These are phyloP conservation scores for Dujonia santamariae DNA, from an alignment of 1,139 yeast species.

Conservation along the genomic window DNA sequence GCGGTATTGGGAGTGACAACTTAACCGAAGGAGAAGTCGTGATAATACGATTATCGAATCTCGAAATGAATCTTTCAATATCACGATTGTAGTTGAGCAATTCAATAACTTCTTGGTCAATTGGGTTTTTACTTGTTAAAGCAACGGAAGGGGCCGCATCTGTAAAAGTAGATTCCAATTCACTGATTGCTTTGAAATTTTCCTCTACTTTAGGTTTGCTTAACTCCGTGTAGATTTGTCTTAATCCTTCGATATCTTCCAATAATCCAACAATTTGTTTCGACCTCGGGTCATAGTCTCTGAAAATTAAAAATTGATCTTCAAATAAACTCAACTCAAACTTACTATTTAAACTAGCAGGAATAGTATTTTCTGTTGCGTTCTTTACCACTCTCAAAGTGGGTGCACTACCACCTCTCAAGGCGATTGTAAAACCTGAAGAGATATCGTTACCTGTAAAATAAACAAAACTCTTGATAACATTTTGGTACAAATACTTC, in stretches of 20 bases:
- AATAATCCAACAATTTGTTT: neutral
- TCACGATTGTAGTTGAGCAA: constrained; percentile 18
- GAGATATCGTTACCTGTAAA: constrained; percentile 74
- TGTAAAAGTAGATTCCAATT: too few relatives aligned
- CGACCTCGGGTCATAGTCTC: constrained; percentile 11
- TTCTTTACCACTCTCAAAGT: constrained; percentile 66
- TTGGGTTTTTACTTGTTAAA: too few relatives aligned
- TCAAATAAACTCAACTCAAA: constrained; percentile 79
- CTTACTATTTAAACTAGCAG: constrained; percentile 71
- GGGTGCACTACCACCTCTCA: constrained; percentile 73
- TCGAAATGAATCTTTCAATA: constrained; percentile 45
- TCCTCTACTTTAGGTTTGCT: neutral
- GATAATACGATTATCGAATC: constrained; percentile 49
- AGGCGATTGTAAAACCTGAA: constrained; percentile 76
- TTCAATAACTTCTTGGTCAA: constrained; percentile 1
- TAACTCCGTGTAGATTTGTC: neutral
- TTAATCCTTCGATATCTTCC: constrained; percentile 1
- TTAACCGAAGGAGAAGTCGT: constrained; percentile 77
- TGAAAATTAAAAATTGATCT: constrained; percentile 61
- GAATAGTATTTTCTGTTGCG: constrained; percentile 76
- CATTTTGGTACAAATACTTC: constrained; percentile 53
- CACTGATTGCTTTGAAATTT: too few relatives aligned
- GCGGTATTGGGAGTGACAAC: constrained; percentile 63
- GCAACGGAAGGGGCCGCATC: too few relatives aligned
- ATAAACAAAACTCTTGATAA: constrained; percentile 69